Conservation (phyloP, 768 basidiomycete species). For the Leccinum sublutescens region DNA sequence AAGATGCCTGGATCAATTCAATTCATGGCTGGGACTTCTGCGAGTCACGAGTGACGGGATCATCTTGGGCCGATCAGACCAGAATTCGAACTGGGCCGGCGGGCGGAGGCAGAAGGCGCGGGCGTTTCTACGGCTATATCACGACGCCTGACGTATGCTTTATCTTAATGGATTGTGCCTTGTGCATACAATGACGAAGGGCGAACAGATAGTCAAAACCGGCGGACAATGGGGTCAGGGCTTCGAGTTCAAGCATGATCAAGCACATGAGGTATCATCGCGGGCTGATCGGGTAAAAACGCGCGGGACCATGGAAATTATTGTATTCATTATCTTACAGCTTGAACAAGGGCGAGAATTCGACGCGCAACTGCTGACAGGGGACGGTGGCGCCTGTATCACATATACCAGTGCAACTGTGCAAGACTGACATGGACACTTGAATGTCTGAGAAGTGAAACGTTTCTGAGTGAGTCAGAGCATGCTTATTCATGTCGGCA, state of each 20-base stretch:
- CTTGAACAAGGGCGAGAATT: neutral
- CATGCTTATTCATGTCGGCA: constrained; percentile 2
- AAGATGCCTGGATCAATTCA: neutral
- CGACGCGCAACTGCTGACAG: neutral
- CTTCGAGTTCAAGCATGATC: neutral
- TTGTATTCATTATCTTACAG: neutral
- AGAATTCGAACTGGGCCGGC: constrained; percentile 3
- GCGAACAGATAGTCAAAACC: constrained; percentile 11
- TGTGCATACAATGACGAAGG: neutral
- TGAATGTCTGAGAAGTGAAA: neutral
- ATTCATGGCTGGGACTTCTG: neutral
- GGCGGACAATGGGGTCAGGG: constrained; percentile 19
- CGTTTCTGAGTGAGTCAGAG: constrained; percentile 1
- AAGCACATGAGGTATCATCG: constrained; percentile 18
- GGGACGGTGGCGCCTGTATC: constrained; percentile 1
- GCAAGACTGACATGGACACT: neutral
- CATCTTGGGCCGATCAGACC: neutral
- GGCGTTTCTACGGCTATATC: constrained; percentile 3
- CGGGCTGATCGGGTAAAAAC: neutral
- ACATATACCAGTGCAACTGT: neutral
- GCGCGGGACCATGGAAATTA: constrained; percentile 1
- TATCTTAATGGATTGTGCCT: neutral
- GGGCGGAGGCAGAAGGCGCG: neutral
- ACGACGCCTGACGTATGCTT: neutral
- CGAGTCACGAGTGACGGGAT: neutral